These are phyloP conservation scores for Boletus reticuloceps DNA, from an alignment of 768 basidiomycete species.

Conservation along the genomic window DNA sequence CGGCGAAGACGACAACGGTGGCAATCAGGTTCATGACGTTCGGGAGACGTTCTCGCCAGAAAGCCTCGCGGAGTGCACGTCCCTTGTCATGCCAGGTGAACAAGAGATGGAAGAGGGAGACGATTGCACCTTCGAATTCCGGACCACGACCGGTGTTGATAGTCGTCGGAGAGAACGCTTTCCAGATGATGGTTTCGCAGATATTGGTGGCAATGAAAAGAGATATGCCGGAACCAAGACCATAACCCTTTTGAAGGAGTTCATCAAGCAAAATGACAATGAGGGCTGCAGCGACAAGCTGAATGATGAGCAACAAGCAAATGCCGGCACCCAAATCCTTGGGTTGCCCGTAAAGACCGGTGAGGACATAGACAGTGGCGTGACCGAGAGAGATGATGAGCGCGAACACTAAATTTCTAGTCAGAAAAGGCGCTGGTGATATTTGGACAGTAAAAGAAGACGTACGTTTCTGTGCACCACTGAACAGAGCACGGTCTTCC, in stretches of 20 bases:
- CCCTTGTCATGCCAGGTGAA: slow-evolving; percentile 99
- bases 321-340: slow-evolving; percentile 93
- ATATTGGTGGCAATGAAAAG: slow-evolving; percentile 99
- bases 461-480: slow-evolving; percentile 95
- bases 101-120: slow-evolving; percentile 94
- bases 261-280: slow-evolving; percentile 99
- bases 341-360: slow-evolving; percentile 95
- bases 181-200: slow-evolving; percentile 99
- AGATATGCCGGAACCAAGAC: slow-evolving; percentile 97
- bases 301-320: slow-evolving; percentile 94
- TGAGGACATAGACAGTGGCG: slow-evolving; percentile 94
- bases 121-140: slow-evolving; percentile 96
- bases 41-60: slow-evolving; percentile 95
- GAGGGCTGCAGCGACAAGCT: slow-evolving; percentile 88
- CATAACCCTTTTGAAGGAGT: slow-evolving; percentile 98
- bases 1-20: slow-evolving; percentile 87
- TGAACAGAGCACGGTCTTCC: slow-evolving; percentile 94
- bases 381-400: slow-evolving; percentile 96
- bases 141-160: slow-evolving; percentile 97
- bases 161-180: slow-evolving; percentile 97
- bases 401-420: slow-evolving; percentile 72
- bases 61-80: slow-evolving; percentile 94
- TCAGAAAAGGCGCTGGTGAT: not conserved
- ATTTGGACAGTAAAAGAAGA: slow-evolving; percentile 6
- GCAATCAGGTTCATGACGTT: slow-evolving; percentile 98